Evolutionary conservation across 495 filamentous ascomycete genomes (phyloP), one percentile per base, ranked within the genome.

Genomic region (Talaromyces stipitatus): DNA sequence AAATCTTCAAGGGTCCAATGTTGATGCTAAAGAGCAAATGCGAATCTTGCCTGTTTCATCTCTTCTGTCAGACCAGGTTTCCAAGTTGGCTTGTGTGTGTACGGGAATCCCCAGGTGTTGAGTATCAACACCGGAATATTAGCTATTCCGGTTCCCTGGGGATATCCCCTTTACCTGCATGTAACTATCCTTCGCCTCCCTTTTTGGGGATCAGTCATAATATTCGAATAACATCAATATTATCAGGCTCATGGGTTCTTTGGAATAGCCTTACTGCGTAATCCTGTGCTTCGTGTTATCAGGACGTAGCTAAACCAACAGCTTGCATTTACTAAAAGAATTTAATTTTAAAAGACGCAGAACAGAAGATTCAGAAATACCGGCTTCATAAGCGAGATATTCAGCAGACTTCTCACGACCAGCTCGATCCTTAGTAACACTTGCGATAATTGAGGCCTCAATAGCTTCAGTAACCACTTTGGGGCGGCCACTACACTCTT

Each of bases 351-450:
- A 54, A 38, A 54, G 24, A 33, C 11, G n/a, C 11, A 54, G 7
- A 54, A 14, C 14, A 54, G 51, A 38, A 32, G 51, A 54, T 54
- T 54, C 18, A 54, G 51, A 54, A 54, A 54, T 54, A 54, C 29
- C 30, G 3, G 51, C 51, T 54, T 54, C 22, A 54, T 2, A 54
- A 33, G 18, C 22, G 10, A 38, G 18, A 54, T 26, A 26, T 26
- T 54, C 30, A 6, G 16, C 3, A 14, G 30, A 54, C 24, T 54
- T 54, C 32, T 54, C 18, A 54, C 30, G 18, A 54, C 32, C 30
- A 38, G 9, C 1, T 2, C 30, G 18, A 54, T 54, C 30, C 51
- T 54, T 38, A 20, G 18, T 33, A 6, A 54, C 9, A 33, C 11
- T 27, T n/a, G 10, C 50, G 2, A 54, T 24, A 3, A 54, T 36